These are phyloP conservation scores for Trichoderma koningii DNA, from an alignment of 2,329 filamentous ascomycete genomes.

Conservation along the genomic window DNA sequence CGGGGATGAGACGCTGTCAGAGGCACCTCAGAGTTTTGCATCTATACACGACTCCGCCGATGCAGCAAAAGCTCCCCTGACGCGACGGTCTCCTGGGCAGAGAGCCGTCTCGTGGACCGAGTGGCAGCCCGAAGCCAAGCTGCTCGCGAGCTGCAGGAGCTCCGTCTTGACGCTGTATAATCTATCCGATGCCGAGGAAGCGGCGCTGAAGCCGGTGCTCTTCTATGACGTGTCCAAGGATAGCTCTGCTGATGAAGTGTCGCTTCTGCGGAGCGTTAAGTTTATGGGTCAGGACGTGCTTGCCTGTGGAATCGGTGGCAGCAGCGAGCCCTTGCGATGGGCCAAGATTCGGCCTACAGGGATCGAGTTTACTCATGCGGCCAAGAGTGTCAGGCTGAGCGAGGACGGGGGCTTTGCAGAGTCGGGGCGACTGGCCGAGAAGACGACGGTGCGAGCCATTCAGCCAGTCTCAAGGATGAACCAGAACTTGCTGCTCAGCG, in stretches of 20 bases:
- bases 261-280: conserved; percentile 42
- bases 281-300: conserved; percentile 50
- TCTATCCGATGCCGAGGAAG: conserved; percentile 29
- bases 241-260: conserved; percentile 30
- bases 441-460: conserved; percentile 49
- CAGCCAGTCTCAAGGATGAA: conserved; percentile 47
- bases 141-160: conserved; percentile 39
- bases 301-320: conserved; percentile 49
- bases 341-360: conserved; percentile 51
- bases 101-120: conserved; percentile 40
- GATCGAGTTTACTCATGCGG: conserved; percentile 41
- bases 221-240: conserved; percentile 35
- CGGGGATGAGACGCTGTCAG: conserved; percentile 36
- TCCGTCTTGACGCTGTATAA: conserved; percentile 38
- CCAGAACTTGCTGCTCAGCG: conserved; percentile 49
- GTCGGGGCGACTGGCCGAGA: conserved; percentile 34
- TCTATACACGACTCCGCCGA: conserved; percentile 22
- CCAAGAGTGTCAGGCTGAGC: conserved; percentile 35
- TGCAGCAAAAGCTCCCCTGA: conserved; percentile 24
- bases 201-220: conserved; percentile 30
- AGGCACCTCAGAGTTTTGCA: conserved; percentile 33
- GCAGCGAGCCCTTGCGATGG: conserved; percentile 48
- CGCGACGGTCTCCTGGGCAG: conserved; percentile 22
- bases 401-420: background rate
- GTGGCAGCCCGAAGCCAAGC: conserved; percentile 37